phyloP scores from a whole-genome alignment of 2,329 filamentous ascomycete species.

The Penicillium sp. region DNA sequence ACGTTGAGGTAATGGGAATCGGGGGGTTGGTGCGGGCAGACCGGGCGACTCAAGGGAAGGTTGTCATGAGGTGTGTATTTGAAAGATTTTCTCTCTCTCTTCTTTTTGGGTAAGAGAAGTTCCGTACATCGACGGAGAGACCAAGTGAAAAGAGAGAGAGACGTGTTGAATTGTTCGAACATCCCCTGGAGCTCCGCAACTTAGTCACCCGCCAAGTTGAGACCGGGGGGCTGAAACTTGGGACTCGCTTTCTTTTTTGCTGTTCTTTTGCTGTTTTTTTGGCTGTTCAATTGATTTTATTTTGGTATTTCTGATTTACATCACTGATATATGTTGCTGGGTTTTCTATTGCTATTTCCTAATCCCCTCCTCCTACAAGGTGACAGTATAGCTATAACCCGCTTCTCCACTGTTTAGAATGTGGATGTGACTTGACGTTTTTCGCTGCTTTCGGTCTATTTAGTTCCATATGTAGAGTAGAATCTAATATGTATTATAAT shows the following conservation, averaged over 20 bases:
- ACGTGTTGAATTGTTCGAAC: neutral
- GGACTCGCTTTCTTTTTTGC: neutral
- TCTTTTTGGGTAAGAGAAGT: neutral
- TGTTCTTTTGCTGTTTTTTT: neutral
- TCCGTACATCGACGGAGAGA: neutral
- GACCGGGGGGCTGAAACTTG: neutral
- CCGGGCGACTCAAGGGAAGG: neutral
- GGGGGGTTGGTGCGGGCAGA: slow-evolving; percentile 2
- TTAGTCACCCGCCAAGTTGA: slow-evolving; percentile 9
- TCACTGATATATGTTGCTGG: neutral
- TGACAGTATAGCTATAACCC: slow-evolving; percentile 1
- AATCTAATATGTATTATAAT: neutral
- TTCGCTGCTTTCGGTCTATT: slow-evolving; percentile 11
- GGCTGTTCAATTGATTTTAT: neutral
- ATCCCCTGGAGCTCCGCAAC: slow-evolving; percentile 8
- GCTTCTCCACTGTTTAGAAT: slow-evolving; percentile 16
- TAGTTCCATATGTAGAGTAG: neutral
- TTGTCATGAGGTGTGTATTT: neutral
- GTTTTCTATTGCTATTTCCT: neutral
- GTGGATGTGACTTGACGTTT: slow-evolving; percentile 14
- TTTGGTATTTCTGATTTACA: neutral
- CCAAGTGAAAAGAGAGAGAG: neutral
- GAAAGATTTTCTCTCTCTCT: neutral
- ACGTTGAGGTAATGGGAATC: neutral
- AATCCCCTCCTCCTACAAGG: neutral